Percentiles rank a stretch among this genome's conserved stretches.
Conservation (phyloP, 2,329 filamentous ascomycete species). For the Thielaviopsis euricoi region DNA sequence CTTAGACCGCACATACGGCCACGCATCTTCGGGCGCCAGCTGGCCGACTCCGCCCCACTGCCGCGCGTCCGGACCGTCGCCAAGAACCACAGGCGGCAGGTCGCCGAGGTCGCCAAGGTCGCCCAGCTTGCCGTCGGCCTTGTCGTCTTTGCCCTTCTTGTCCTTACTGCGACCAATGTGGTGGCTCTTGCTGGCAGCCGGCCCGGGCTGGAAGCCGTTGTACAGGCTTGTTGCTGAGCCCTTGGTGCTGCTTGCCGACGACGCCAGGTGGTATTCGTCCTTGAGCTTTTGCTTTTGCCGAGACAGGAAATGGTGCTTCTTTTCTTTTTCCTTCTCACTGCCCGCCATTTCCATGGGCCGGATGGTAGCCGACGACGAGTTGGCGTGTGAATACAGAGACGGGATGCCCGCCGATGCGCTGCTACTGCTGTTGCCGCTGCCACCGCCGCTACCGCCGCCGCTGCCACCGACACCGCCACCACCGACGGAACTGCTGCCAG, state of each 20-base stretch:
- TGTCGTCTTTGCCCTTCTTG: conserved; percentile 17
- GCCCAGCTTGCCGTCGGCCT: conserved; percentile 3
- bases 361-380: conserved; percentile 62
- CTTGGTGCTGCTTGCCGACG: conserved; percentile 59
- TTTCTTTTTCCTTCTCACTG: conserved; percentile 48
- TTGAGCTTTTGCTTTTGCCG: conserved; percentile 66
- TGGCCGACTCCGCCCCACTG: conserved; percentile 6
- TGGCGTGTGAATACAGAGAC: conserved; percentile 57
- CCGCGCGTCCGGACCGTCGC: conserved; percentile 6
- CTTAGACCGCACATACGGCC: conserved; percentile 63
- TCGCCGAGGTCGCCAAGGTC: conserved; percentile 4
- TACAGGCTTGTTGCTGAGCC: conserved; percentile 58
- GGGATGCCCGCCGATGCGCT: conserved; percentile 17
- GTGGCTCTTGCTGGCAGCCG: conserved; percentile 40
- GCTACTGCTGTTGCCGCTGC: neutral
- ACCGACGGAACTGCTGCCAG: neutral
- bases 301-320: conserved; percentile 65
- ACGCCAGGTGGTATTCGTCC: conserved; percentile 57
- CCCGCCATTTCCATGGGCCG: conserved; percentile 37
- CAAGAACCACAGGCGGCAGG: conserved; percentile 7
- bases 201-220: conserved; percentile 60
- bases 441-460: conserved; percentile 31
- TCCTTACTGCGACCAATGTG: conserved; percentile 8
- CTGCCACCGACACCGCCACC: too few relatives aligned
- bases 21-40: conserved; percentile 51